These are phyloP conservation scores for Nissolia schottii DNA, from an alignment of 306 rosid genomes.

Conservation along the genomic window DNA sequence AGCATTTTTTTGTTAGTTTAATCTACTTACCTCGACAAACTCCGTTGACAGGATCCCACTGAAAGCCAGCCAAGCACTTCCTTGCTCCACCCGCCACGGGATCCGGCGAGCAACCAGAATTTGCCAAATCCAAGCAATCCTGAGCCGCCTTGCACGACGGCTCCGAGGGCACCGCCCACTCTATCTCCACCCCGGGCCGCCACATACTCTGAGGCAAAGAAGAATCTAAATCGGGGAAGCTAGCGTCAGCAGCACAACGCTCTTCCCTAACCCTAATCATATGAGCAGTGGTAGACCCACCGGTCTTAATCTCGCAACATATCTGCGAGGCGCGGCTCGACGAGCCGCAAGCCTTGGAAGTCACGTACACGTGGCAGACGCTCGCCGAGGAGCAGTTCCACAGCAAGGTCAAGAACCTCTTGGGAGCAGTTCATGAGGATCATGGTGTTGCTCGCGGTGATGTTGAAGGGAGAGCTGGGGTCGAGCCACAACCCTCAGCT, in stretches of 20 bases:
- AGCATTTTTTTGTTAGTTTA: no score
- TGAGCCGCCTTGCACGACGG: constrained; percentile 7
- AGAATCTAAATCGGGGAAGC: constrained; percentile 30
- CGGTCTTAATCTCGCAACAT: constrained; percentile 29
- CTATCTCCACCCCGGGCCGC: constrained; percentile 43
- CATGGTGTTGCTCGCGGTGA: constrained; percentile 31
- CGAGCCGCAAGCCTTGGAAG: not conserved
- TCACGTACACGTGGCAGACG: constrained; percentile 20
- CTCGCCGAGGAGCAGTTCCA: constrained; percentile 28
- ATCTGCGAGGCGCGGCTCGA: not conserved
- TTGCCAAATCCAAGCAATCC: constrained; percentile 22
- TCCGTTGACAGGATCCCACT: constrained; percentile 36
- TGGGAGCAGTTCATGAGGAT: constrained; percentile 29
- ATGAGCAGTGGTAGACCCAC: constrained; percentile 25
- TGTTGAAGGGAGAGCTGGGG: constrained; percentile 26
- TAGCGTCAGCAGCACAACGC: constrained; percentile 31
- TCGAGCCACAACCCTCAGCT: constrained; percentile 29
- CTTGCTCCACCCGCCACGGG: constrained; percentile 3
- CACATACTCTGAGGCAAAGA: constrained; percentile 21
- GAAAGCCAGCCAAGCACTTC: constrained; percentile 33
- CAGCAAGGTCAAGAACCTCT: not conserved
- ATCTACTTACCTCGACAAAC: constrained; percentile 35
- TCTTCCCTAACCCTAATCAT: constrained; percentile 28
- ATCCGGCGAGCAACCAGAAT: constrained; percentile 31
- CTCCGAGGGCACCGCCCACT: constrained; percentile 39